Evolutionary conservation across 1,284 basidiomycete species (phyloP).

Genomic region (Heterobasidion parviporum): DNA sequence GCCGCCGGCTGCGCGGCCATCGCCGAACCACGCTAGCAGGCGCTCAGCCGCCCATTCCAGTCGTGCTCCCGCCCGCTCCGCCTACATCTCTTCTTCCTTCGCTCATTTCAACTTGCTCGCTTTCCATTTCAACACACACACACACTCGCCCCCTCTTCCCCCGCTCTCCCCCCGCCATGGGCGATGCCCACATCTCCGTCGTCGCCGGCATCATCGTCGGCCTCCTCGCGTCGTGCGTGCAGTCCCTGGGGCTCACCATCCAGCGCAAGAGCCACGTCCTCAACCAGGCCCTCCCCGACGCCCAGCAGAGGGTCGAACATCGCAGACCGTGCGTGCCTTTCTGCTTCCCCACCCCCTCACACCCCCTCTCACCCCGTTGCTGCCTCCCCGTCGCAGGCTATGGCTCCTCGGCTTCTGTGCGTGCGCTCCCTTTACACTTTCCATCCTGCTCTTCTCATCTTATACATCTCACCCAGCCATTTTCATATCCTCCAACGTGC

Average conservation of each 20-base stretch:
- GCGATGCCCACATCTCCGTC: constrained; percentile 24
- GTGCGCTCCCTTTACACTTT: not conserved
- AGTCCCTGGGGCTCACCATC: constrained; percentile 87
- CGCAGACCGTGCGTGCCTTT: constrained; percentile 60
- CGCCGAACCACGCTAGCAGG: too few species aligned
- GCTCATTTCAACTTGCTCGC: too few species aligned
- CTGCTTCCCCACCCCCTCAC: constrained; percentile 3
- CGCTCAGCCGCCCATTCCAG: too few species aligned
- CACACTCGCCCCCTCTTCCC: not conserved
- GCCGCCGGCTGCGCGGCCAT: too few species aligned
- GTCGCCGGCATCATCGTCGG: constrained; percentile 62
- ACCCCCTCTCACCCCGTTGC: not conserved
- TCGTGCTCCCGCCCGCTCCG: too few species aligned
- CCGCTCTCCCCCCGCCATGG: not conserved
- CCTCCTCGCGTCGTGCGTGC: constrained; percentile 82
- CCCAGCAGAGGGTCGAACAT: constrained; percentile 61
- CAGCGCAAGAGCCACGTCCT: constrained; percentile 92
- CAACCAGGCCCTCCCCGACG: constrained; percentile 67
- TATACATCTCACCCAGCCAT: constrained; percentile 31
- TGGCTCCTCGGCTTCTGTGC: constrained; percentile 79
- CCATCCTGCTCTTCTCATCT: not conserved
- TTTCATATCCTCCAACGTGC: constrained; percentile 83
- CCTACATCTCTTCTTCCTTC: too few species aligned
- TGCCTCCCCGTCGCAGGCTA: constrained; percentile 37
- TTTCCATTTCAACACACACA: too few species aligned